Evolutionary conservation across 225 moss, liverwort and hornwort genomes (phyloP), one percentile per base, ranked within the genome.

Genomic region (Straminergon stramineum): DNA sequence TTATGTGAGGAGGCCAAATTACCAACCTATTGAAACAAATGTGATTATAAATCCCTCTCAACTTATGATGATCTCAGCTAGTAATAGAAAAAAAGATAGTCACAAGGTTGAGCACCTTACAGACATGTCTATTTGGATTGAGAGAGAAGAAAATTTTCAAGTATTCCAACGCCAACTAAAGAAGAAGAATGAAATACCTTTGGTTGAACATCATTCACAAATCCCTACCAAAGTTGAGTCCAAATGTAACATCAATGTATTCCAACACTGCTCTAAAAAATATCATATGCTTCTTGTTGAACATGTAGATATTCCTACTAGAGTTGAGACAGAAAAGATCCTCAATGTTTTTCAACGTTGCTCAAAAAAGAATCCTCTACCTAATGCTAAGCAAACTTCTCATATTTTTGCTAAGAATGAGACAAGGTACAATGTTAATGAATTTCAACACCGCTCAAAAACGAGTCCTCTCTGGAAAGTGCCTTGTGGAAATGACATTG

Each of bases 1-100:
- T 79, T 94, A 92, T 80, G 78, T 87, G 65, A 90, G 90, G 79
- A 92, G 91, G 78, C 22, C 26, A 52, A 87, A 66, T 82, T 79
- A 63, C 69, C 89, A 79, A 87, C 71, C 41, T 65, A 66, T 27
- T 89, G 35, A 76, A 43, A 60, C 64, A 89, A 79, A 75, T 86
- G 77, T 83, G 27, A 66, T 23, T 84, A 63, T 76, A 51, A 53
- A 73, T 55, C 57, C 84, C 35, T 81, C 67, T 68, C 73, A 85
- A 57, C 70, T 68, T 65, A 77, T 73, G 61, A 23, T 65, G 35
- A 52, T 60, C 61, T 87, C 86, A 71, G 7, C 79, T 90, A 87
- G 67, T 85, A 69, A 82, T 70, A 62, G 58, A 80, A 76, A 43
- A 43, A 65, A 90, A 62, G 60, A 52, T 68, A 68, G 52, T 88